These are phyloP conservation scores for Ogataea hybrid DNA, from an alignment of 1,139 yeast genomes.

Conservation along the genomic window DNA sequence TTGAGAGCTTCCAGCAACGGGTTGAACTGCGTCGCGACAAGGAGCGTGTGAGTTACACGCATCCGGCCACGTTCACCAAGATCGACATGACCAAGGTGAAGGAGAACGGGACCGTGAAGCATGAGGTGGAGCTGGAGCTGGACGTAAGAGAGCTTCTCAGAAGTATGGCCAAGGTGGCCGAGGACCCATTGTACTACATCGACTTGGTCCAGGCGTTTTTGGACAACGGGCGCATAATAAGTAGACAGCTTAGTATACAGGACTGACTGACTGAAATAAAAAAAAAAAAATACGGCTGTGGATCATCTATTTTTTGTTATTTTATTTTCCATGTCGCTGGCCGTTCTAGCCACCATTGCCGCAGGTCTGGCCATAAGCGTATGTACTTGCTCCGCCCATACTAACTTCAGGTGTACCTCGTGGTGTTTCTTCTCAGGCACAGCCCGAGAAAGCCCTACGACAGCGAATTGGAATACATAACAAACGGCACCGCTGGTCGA, in stretches of 20 bases:
- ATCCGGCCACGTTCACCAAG: conserved; percentile 65
- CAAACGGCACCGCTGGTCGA: conserved; percentile 31
- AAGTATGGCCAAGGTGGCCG: conserved; percentile 53
- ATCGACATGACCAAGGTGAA: conserved; percentile 68
- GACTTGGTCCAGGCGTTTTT: conserved; percentile 69
- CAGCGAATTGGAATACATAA: conserved; percentile 49
- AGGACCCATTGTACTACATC: conserved; percentile 63
- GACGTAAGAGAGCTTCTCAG: conserved; percentile 61
- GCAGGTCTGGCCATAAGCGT: conserved; percentile 2
- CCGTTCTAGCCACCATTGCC: neutral
- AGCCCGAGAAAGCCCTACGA: conserved; percentile 56
- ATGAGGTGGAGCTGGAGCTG: conserved; percentile 73
- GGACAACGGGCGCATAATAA: conserved; percentile 62
- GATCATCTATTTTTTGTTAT: neutral
- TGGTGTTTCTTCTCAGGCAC: conserved; percentile 48
- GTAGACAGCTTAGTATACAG: conserved; percentile 38
- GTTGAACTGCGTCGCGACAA: conserved; percentile 55
- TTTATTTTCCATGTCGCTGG: conserved; percentile 4
- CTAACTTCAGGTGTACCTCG: conserved; percentile 9
- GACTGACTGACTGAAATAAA: conserved; percentile 15
- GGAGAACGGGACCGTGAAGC: conserved; percentile 36
- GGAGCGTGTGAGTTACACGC: conserved; percentile 62
- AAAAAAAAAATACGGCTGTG: neutral
- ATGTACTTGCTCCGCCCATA: neutral
- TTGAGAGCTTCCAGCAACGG: conserved; percentile 46